Evolutionary conservation across 208 protist species (phyloP).

Genomic region (Trypanosoma cruzi): DNA sequence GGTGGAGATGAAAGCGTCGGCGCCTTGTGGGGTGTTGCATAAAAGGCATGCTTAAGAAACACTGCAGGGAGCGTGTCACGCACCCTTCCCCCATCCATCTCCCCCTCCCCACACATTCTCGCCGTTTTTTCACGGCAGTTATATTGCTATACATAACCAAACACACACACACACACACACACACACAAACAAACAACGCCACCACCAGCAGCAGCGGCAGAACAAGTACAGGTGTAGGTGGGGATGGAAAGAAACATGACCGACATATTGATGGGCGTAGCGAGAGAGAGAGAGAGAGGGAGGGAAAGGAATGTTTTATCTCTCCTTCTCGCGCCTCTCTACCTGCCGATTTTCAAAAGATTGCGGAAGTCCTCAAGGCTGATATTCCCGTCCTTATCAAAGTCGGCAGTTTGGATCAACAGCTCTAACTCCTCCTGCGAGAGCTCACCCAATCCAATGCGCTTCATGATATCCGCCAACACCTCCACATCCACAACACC

Average conservation of each 20-base stretch:
- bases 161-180: slow-evolving; percentile 7
- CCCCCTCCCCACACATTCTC: background rate
- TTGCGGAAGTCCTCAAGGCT: slow-evolving; percentile 89
- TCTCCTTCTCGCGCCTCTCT: slow-evolving; percentile 12
- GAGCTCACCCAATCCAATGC: slow-evolving; percentile 87
- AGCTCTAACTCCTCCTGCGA: slow-evolving; percentile 83
- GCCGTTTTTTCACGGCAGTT: background rate
- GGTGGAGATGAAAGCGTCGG: background rate
- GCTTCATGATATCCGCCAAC: slow-evolving; percentile 83
- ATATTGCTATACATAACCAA: background rate
- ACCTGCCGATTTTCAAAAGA: slow-evolving; percentile 65
- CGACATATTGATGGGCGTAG: background rate
- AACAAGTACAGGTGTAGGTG: background rate
- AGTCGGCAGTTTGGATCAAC: slow-evolving; percentile 92
- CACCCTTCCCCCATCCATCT: background rate
- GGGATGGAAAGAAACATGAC: background rate
- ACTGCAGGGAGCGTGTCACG: background rate
- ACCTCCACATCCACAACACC: slow-evolving; percentile 79
- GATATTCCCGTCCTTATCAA: slow-evolving; percentile 93
- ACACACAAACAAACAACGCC: slow-evolving; percentile 6
- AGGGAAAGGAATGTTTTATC: slow-evolving; percentile 11
- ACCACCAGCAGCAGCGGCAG: background rate
- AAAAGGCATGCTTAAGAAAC: background rate
- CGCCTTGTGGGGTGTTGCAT: background rate
- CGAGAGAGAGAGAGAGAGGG: slow-evolving; percentile 21